Evolutionary conservation across 306 rosid genomes (phyloP), one percentile per base, ranked within the genome.

Genomic region (Luffa acutangula): DNA sequence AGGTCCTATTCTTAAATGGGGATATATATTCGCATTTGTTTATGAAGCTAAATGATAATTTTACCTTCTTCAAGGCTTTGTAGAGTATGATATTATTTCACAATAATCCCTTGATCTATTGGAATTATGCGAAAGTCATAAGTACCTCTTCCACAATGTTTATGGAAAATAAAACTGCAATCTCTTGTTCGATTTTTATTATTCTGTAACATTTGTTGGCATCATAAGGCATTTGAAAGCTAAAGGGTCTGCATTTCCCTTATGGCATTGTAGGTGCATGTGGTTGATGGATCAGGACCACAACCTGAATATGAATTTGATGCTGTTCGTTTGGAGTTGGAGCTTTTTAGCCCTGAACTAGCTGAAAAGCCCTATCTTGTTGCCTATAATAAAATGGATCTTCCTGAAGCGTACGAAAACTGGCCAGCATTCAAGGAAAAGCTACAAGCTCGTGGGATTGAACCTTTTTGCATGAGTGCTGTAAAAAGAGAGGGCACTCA

Each of bases 221-320:
- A 25, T 37, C 58, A 31, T 49, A 31, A 45, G 46, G 34, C 2
- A 21, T 53, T 0, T 0, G 37, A 75, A 75, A 49, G 10, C 31
- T 76, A 5, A 36, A 58, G 51, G 13, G 39, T 66, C 76, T 51
- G 13, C 20, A 51, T 72, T 76, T 33, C 71, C 43, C 77, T 71
- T 41, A 54, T 82, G 82, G 81, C 69, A 41, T 85, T 78, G 62
- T 77, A 95, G 97, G 87, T 95, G 79, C 98, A 95, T 77, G 90
- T 95, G 65, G 90, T 95, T 70, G 98, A 95, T 82, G 98, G 98
- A 81, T 93, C 99, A 33, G 84, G 93, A 77, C 93, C 33, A 20
- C 97, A 93, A 85, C 97, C 99, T 39, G 96, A 95, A 84, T 89
- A 90, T 49, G 97, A 91, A 90, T 93, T 88, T 85, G 97, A 93